phyloP scores from a whole-genome alignment of 2,329 filamentous ascomycete species.

The Cercospora brassicicola region DNA sequence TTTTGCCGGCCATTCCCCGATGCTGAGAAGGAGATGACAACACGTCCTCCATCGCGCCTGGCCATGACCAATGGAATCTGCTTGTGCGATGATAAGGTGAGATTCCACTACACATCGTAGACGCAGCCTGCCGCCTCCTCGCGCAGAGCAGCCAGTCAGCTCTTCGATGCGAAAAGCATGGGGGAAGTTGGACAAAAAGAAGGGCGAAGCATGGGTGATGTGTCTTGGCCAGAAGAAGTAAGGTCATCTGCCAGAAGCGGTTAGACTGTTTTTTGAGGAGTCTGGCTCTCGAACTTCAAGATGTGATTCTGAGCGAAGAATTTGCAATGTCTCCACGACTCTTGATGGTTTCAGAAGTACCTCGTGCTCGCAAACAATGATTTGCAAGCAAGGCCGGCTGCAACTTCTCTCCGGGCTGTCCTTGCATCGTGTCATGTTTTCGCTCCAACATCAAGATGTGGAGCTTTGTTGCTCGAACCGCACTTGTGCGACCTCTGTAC shows the following conservation, averaged over 20 bases:
- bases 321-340: neutral
- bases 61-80: slow-evolving; percentile 14
- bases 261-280: neutral
- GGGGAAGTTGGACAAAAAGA: neutral
- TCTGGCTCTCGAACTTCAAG: neutral
- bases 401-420: no score
- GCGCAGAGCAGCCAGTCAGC: neutral
- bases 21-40: slow-evolving; percentile 6
- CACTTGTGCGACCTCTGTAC: no score
- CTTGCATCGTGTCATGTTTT: no score
- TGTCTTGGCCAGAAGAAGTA: slow-evolving; percentile 4
- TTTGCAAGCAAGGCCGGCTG: no score
- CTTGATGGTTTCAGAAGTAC: neutral
- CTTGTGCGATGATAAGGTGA: slow-evolving; percentile 1
- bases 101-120: neutral
- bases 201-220: slow-evolving; percentile 3
- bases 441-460: no score
- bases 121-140: neutral
- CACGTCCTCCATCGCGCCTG: neutral
- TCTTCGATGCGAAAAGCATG: neutral
- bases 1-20: slow-evolving; percentile 8
- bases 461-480: no score
- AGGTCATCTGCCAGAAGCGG: neutral
- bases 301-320: neutral
- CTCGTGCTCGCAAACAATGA: no score